Percentiles rank a stretch among this genome's conserved stretches.
Conservation (phyloP, 2,329 filamentous ascomycete species). For the Diplodia mutila region DNA sequence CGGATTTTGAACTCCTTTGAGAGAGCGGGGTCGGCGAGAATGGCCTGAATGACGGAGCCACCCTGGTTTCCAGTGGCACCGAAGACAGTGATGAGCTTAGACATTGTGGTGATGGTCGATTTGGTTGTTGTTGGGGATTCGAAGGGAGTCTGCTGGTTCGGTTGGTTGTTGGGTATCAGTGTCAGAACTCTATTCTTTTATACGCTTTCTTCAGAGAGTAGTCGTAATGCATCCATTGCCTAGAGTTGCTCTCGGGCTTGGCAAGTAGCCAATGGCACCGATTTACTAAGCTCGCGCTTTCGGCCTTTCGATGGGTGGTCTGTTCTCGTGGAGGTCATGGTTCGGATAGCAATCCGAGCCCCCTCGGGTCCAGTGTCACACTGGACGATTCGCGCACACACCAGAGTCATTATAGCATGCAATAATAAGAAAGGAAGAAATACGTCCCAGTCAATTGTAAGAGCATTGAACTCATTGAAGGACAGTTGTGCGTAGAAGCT, state of each 20-base stretch:
- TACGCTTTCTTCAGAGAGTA: not conserved
- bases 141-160: not conserved
- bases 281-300: not conserved
- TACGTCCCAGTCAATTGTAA: no score
- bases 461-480: no score
- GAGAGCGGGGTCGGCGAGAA: slow-evolving; percentile 30
- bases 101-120: not conserved
- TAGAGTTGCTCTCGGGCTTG: not conserved
- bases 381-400: not conserved
- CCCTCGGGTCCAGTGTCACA: not conserved
- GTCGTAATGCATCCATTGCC: not conserved
- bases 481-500: no score
- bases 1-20: slow-evolving; percentile 48
- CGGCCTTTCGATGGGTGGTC: not conserved
- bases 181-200: not conserved
- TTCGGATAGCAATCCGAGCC: not conserved
- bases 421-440: not conserved
- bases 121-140: no score
- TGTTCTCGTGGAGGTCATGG: not conserved
- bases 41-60: slow-evolving; percentile 54
- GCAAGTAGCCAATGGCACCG: not conserved
- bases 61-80: slow-evolving; percentile 66
- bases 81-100: slow-evolving; percentile 59
- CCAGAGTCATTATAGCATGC: not conserved
- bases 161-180: not conserved